Conservation (phyloP, 306 rosid species). For the Hippophae tibetana region DNA sequence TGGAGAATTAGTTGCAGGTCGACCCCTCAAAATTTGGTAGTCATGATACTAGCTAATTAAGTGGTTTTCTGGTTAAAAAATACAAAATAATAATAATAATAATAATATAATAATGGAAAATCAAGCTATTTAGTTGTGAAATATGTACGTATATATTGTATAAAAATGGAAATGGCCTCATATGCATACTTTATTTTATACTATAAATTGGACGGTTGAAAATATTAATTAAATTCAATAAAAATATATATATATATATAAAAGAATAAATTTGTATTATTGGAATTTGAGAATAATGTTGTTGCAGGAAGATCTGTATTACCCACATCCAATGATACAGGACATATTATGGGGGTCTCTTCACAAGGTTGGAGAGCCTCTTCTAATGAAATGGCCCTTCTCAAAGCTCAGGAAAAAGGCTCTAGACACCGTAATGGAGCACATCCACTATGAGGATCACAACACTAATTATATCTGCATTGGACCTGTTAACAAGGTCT, state of each 20-base stretch:
- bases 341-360: conserved; percentile 48
- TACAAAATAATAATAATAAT: no score
- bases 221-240: not conserved
- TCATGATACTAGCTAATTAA: no score
- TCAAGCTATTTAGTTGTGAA: no score
- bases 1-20: no score
- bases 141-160: not conserved
- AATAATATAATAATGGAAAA: no score
- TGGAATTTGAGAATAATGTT: not conserved
- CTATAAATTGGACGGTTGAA: not conserved
- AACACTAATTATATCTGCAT: conserved; percentile 52
- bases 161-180: not conserved
- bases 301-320: conserved; percentile 56
- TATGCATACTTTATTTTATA: not conserved
- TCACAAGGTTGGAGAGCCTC: conserved; percentile 47
- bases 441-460: conserved; percentile 64
- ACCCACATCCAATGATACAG: conserved; percentile 32
- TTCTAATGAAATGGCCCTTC: conserved; percentile 49
- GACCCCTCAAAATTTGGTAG: no score
- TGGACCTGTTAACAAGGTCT: conserved; percentile 65
- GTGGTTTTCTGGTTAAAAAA: no score
- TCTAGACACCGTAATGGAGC: conserved; percentile 40
- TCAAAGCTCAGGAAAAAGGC: conserved; percentile 54
- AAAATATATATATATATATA: not conserved
- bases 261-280: not conserved